Conservation (phyloP, 1,139 yeast genomes). For the Yamadazyma dendronema region DNA sequence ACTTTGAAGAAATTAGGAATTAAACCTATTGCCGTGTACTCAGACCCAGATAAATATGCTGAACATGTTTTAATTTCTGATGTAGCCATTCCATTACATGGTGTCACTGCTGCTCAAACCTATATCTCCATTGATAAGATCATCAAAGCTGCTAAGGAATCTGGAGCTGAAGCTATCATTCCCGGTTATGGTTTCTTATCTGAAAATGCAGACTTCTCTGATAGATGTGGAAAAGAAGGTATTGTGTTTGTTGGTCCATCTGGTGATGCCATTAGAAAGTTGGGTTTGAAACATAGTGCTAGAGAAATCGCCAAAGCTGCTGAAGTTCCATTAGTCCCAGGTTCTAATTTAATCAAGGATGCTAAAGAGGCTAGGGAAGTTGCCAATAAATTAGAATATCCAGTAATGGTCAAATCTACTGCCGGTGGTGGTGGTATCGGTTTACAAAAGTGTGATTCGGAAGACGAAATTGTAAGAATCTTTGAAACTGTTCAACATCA, state of each 20-base stretch:
- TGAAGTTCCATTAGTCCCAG: slow-evolving; percentile 93
- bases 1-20: slow-evolving; percentile 81
- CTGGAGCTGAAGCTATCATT: slow-evolving; percentile 87
- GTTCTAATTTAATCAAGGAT: slow-evolving; percentile 74
- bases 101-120: slow-evolving; percentile 85
- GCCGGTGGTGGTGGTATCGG: slow-evolving; percentile 99
- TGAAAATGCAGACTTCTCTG: slow-evolving; percentile 95
- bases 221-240: slow-evolving; percentile 77
- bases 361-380: slow-evolving; percentile 71
- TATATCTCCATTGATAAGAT: slow-evolving; percentile 84
- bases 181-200: slow-evolving; percentile 98
- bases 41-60: slow-evolving; percentile 87
- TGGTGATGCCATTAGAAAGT: slow-evolving; percentile 84
- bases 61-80: slow-evolving; percentile 85
- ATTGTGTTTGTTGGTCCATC: slow-evolving; percentile 83
- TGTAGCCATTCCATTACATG: slow-evolving; percentile 73
- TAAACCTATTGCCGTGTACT: slow-evolving; percentile 80
- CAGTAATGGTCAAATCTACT: slow-evolving; percentile 94
- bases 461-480: slow-evolving; percentile 74
- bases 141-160: slow-evolving; percentile 74
- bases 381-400: slow-evolving; percentile 81
- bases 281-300: slow-evolving; percentile 95
- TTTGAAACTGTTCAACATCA: slow-evolving; percentile 91
- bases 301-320: slow-evolving; percentile 88
- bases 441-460: slow-evolving; percentile 84